Conservation (phyloP, 1,284 basidiomycete species). For the Leccinum idahoense region DNA sequence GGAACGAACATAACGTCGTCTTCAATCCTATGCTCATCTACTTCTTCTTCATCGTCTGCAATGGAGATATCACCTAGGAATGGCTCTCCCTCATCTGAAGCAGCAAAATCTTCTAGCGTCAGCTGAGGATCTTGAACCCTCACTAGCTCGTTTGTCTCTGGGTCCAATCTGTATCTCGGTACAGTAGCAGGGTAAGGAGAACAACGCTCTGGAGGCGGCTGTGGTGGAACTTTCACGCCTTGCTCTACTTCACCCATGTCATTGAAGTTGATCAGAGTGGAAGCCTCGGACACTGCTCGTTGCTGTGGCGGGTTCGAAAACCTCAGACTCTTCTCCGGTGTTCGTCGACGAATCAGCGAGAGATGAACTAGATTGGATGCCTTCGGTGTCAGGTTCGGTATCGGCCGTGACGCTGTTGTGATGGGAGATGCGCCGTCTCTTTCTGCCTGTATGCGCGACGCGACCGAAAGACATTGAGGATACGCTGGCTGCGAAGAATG, state of each 20-base stretch:
- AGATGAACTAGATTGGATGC: too few species aligned
- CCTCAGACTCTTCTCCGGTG: conserved; percentile 1
- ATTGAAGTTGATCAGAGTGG: not conserved
- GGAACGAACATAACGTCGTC: conserved; percentile 19
- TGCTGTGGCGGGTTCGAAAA: not conserved
- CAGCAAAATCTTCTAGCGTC: not conserved
- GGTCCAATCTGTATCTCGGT: conserved; percentile 14
- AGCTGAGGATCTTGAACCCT: not conserved
- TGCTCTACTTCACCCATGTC: not conserved
- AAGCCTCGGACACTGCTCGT: not conserved
- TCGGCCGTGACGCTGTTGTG: too few species aligned
- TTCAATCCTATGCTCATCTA: conserved; percentile 1
- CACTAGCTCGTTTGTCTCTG: not conserved
- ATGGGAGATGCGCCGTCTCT: too few species aligned
- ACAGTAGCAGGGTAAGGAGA: not conserved
- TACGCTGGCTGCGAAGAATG: too few species aligned
- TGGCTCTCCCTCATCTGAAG: not conserved
- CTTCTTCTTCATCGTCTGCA: not conserved
- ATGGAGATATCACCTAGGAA: not conserved
- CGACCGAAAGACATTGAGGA: too few species aligned
- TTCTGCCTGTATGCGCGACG: too few species aligned
- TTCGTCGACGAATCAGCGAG: too few species aligned
- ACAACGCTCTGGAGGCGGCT: not conserved
- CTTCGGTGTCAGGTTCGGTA: too few species aligned
- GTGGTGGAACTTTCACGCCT: not conserved